phyloP scores from a whole-genome alignment of 345 rosid genomes.

The Acer negundo region DNA sequence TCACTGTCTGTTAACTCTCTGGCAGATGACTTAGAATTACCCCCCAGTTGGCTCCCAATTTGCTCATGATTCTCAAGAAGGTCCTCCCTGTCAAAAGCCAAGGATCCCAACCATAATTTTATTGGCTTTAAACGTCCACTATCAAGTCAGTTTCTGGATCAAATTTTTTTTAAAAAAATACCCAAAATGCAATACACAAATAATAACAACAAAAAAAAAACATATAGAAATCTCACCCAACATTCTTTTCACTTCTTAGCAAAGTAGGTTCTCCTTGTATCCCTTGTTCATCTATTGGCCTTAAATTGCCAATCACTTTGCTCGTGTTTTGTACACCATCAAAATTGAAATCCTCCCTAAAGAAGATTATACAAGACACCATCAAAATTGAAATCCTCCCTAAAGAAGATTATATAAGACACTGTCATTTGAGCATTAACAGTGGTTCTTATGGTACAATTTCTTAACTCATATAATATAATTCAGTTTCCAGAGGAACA shows the following conservation, averaged over 20 bases:
- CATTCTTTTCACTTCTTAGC: conserved; percentile 32
- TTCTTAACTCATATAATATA: conserved; percentile 1
- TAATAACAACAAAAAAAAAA: background rate
- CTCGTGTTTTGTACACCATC: conserved; percentile 29
- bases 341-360: conserved; percentile 32
- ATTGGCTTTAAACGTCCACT: background rate
- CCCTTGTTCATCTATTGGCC: conserved; percentile 37
- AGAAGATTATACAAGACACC: conserved; percentile 10
- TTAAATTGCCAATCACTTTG: conserved; percentile 33
- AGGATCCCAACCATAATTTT: conserved; percentile 7
- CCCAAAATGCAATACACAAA: background rate
- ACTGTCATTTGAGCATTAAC: background rate
- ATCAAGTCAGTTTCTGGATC: background rate
- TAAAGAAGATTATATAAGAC: conserved; percentile 21
- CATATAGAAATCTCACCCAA: conserved; percentile 36
- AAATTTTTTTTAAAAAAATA: background rate
- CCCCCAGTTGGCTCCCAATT: conserved; percentile 32
- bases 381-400: conserved; percentile 28
- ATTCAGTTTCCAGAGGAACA: background rate
- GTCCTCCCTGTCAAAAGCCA: conserved; percentile 36
- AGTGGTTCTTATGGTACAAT: background rate
- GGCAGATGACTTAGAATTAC: conserved; percentile 19
- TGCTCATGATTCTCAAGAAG: conserved; percentile 21
- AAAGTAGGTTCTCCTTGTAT: conserved; percentile 37
- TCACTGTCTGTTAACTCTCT: conserved; percentile 20